Evolutionary conservation across 2,329 filamentous ascomycete species (phyloP).

Genomic region (Sporothrix phasma): DNA sequence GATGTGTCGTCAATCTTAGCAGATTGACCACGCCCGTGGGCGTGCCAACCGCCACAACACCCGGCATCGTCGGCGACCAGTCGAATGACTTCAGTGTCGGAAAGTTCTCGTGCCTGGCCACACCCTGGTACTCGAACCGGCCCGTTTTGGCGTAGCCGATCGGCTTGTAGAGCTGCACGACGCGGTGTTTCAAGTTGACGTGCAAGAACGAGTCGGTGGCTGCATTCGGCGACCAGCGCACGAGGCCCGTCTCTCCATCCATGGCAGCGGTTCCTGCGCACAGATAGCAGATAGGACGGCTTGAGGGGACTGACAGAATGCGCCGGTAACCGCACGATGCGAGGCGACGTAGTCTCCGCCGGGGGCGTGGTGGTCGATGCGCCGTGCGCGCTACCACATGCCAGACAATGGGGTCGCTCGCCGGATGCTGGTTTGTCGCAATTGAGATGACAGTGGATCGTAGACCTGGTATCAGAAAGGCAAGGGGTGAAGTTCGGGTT

Average conservation of each 20-base stretch:
- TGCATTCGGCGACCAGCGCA: conserved; percentile 56
- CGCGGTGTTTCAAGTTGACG: conserved; percentile 53
- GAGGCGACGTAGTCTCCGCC: neutral
- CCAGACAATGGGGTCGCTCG: neutral
- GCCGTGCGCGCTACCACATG: neutral
- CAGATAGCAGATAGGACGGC: no score
- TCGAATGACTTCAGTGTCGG: conserved; percentile 56
- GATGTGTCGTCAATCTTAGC: conserved; percentile 62
- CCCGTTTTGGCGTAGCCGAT: conserved; percentile 48
- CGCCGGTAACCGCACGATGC: neutral
- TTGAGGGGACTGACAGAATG: neutral
- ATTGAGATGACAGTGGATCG: no score
- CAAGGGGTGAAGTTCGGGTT: neutral
- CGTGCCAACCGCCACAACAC: conserved; percentile 65
- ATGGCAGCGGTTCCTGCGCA: conserved; percentile 25
- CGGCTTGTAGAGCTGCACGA: conserved; percentile 54
- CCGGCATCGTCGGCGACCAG: conserved; percentile 53
- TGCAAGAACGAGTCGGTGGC: conserved; percentile 52
- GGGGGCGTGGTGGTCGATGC: neutral
- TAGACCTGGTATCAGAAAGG: neutral
- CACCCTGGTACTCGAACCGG: conserved; percentile 46
- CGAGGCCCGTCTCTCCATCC: conserved; percentile 53
- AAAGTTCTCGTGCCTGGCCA: conserved; percentile 52
- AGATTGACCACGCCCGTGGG: conserved; percentile 66
- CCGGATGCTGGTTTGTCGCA: neutral